Evolutionary conservation across 352 stramenopile genomes (phyloP), one percentile per base, ranked within the genome.

Genomic region (Blastocystis hominis): DNA sequence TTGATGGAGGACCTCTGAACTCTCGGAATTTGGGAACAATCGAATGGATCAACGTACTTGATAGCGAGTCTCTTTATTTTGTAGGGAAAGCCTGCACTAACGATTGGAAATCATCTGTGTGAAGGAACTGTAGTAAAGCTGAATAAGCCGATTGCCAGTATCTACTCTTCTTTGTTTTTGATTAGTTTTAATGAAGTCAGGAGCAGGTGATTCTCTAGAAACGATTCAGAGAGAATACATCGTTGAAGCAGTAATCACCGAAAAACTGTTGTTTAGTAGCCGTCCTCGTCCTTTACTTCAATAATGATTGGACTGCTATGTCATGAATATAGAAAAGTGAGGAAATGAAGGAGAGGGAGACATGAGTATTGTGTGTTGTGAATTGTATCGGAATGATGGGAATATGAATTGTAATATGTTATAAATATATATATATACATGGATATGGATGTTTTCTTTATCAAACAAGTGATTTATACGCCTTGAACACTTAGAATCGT

Each of bases 51-150:
- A 59, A 76, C 30, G 66, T 55, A 38, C 9, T 55, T 17, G 3
- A 38, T 4, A 5, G 1, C 46, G 30, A 9, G 4, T 76, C 61
- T 53, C 5, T 20, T 34, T 42, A 46, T 53, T 40, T 20, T 6
- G 7, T 53, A 76, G 66, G 66, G 66, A 55, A 76, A 76, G 53
- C 66, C 66, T 0, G 66, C 55, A 7, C 40, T 76, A 30, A 13
- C 30, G 15, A 76, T 76, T 53, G 66, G 66, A 76, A 76, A 76
- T 30, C 66, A 76, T 30, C 46, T 76, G 17, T 76, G 66, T 30
- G 66, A 76, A 36, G 66, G 66, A 36, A 76, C 53, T 24, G 36
- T 56, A 9, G 46, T 76, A 3, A 76, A 76, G 34, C 46, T 76
- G 34, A 36, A 46, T 34, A 76, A 76, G 24, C 66, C 66, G 15